Conservation (phyloP, 371 early-diverging fungal species). For the Chytridium lagenaria region DNA sequence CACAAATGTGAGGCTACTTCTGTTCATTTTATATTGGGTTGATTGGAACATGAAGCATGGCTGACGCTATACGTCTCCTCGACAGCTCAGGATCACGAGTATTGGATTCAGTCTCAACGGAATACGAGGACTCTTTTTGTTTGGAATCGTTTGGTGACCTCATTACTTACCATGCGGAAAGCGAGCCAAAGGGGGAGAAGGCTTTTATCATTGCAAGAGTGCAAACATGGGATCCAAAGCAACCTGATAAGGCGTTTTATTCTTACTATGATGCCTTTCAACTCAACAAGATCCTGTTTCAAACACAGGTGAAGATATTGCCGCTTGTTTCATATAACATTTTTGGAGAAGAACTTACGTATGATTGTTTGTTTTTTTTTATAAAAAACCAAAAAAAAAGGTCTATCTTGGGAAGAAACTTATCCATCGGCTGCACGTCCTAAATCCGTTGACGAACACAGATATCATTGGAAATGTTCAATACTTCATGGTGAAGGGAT, state of each 20-base stretch:
- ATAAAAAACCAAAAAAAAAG: too few relatives aligned
- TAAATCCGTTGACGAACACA: conserved; percentile 68
- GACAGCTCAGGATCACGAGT: conserved; percentile 52
- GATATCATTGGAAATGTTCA: conserved; percentile 69
- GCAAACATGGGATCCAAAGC: conserved; percentile 67
- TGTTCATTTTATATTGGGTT: too few relatives aligned
- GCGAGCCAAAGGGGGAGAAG: conserved; percentile 48
- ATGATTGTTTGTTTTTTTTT: too few relatives aligned
- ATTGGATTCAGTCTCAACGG: conserved; percentile 54
- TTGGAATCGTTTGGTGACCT: conserved; percentile 63
- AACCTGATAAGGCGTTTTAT: conserved; percentile 61
- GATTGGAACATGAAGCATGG: conserved; percentile 22
- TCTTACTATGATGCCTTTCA: conserved; percentile 66
- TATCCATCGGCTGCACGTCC: conserved; percentile 64
- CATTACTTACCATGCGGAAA: conserved; percentile 39
- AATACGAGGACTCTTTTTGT: conserved; percentile 61
- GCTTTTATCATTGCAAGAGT: conserved; percentile 63
- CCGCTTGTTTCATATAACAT: not conserved
- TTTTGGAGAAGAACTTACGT: too few relatives aligned
- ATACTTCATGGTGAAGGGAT: conserved; percentile 55
- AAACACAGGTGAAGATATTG: conserved; percentile 55
- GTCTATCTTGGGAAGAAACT: conserved; percentile 61
- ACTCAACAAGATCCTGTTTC: conserved; percentile 66
- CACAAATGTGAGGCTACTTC: too few relatives aligned
- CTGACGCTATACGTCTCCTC: conserved; percentile 52